Evolutionary conservation across 2,329 filamentous ascomycete genomes (phyloP), one percentile per base, ranked within the genome.

Genomic region (Colletotrichum incanum): DNA sequence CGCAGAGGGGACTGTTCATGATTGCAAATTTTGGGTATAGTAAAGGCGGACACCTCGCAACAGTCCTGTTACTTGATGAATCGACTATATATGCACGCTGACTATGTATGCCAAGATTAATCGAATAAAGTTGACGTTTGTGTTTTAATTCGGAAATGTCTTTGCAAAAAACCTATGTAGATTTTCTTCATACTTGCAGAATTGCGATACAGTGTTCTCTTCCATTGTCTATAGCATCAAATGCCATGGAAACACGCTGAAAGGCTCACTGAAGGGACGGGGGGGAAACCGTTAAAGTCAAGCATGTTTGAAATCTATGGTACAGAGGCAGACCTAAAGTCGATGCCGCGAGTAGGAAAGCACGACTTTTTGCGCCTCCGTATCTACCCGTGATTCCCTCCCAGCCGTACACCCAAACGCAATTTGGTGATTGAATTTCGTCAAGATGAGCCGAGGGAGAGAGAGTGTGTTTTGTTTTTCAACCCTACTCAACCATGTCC

Each of bases 321-420:
- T 74, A 74, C 71, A 73, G 73, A 55, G 66, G 62, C 71, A 73
- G 71, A 73, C 70, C 59, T 39, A 54, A 72, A 69, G 65, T 63
- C 69, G 69, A 72, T 72, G 69, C 69, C 52, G 55, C 65, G 14
- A 8, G 52, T 64, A 59, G 58, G 54, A 64, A 60, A 55, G 67
- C 67, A 72, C 69, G 65, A 72, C 69, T 60, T 68, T 71, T 69
- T 64, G 69, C 69, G 65, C 65, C 58, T 60, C 65, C 52, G 62
- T 54, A 43, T 72, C 56, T 72, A 69, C 69, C 59, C 65, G 56
- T 63, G 14, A 18, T 54, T 26, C 47, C 34, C 37, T 69, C 45
- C 59, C 65, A 55, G 65, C 59, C 69, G 52, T 63, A 62, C 37
- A 63, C 45, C 52, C 56, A 66, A 67, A 34, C 31, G 54, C 43